Conservation (phyloP, 176 grass and related monocot species). For the Neostapfia colusana region DNA sequence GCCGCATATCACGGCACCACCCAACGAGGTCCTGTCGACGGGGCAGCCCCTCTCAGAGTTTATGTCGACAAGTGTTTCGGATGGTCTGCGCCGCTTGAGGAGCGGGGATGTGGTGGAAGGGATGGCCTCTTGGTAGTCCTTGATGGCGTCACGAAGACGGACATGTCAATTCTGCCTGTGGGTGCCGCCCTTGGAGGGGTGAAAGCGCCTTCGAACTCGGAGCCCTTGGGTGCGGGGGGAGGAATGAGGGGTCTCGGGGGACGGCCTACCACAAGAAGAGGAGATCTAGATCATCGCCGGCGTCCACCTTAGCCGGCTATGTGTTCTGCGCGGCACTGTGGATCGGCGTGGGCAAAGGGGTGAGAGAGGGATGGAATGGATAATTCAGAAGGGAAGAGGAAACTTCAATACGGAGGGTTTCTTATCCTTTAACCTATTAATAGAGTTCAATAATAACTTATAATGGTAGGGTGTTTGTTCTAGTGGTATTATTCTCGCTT, state of each 20-base stretch:
- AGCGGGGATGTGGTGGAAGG: constrained; percentile 8
- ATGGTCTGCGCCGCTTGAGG: constrained; percentile 19
- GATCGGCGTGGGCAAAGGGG: not conserved
- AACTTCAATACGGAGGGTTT: too few species aligned
- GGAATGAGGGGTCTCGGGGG: constrained; percentile 67
- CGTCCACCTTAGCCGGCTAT: constrained; percentile 42
- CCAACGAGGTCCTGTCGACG: too few species aligned
- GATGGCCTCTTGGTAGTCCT: constrained; percentile 66
- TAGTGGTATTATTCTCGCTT: constrained; percentile 99
- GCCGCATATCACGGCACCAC: too few species aligned
- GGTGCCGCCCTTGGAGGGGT: constrained; percentile 37
- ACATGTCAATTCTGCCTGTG: constrained; percentile 66
- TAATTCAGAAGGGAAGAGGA: not conserved
- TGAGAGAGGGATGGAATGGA: constrained; percentile 28
- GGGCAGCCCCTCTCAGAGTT: too few species aligned
- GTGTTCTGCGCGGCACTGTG: not conserved
- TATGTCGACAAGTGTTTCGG: constrained; percentile 44
- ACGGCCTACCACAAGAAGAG: constrained; percentile 71
- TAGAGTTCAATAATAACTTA: too few species aligned
- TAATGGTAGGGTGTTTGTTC: constrained; percentile 98
- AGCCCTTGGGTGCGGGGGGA: constrained; percentile 46
- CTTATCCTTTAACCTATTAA: too few species aligned
- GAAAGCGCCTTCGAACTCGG: constrained; percentile 16
- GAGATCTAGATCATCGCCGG: constrained; percentile 73
- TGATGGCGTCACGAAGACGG: constrained; percentile 87